These are phyloP conservation scores for Citrus medica DNA, from an alignment of 345 rosid genomes.

Conservation along the genomic window DNA sequence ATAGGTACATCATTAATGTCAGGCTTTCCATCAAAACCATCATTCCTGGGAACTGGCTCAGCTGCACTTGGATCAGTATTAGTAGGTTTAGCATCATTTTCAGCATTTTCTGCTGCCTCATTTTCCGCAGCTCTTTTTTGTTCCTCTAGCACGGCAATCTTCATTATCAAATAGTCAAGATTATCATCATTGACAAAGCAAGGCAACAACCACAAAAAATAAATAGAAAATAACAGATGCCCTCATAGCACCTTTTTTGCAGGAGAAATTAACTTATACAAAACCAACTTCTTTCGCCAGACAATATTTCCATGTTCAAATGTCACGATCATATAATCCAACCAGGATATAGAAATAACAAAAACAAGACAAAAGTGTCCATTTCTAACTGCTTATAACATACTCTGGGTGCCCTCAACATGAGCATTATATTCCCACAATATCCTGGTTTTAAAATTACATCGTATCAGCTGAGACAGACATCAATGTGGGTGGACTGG, in stretches of 20 bases:
- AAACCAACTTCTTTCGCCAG: background rate
- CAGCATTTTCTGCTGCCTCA: slow-evolving; percentile 51
- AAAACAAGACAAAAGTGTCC: background rate
- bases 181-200: slow-evolving; percentile 1
- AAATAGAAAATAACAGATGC: background rate
- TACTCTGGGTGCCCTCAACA: background rate
- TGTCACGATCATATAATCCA: background rate
- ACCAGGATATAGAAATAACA: background rate
- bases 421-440: background rate
- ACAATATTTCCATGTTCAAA: background rate
- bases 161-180: slow-evolving; percentile 29
- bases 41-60: slow-evolving; percentile 36
- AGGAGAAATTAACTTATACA: background rate
- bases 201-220: background rate
- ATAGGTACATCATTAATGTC: slow-evolving; percentile 69
- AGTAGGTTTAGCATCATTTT: slow-evolving; percentile 50
- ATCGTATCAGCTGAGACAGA: background rate
- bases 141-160: slow-evolving; percentile 79
- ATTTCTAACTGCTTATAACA: background rate
- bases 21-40: slow-evolving; percentile 59
- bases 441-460: background rate
- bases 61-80: slow-evolving; percentile 33
- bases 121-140: slow-evolving; percentile 46
- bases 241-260: background rate
- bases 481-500: background rate